Base-by-base conservation (phyloP, 1,139 yeast genomes). In the Spencermartinsiella ligniputridi region DNA sequence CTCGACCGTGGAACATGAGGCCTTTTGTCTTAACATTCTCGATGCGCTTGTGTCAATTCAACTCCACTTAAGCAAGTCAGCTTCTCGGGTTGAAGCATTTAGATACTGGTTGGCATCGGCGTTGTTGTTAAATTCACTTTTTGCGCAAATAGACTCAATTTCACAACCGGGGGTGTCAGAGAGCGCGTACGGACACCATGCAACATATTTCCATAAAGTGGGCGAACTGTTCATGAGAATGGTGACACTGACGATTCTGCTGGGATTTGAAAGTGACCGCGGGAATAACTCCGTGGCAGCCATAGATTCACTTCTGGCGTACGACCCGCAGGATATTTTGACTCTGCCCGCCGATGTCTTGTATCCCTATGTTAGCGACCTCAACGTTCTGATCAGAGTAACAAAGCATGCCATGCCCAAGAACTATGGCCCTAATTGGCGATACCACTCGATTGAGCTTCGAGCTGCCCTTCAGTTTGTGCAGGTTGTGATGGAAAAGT, bases 101-200 rank as follows among this genome's bases (percentile, higher is more conserved):
- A 36, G 39, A 18, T 36, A 21, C 29, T 36, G 24, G 32, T 8
- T 36, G n/a, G 39, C 22, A 11, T 22, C 39, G 3, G 32, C 32
- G 9, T 3, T 21, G 2, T 3, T 15, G 15, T 22, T 22, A 12
- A 36, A 36, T 3, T 13, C 19, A 13, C 19, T 36, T 2, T 36
- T 36, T 18, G 9, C 21, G 4, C 4, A 36, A 18, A 36, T 36
- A 18, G n/a, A 22, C 30, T 12, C 25, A 36, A 15, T 36, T 4
- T 22, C 39, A 5, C 16, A 22, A 36, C 21, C 25, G 11, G 30
- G 9, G 3, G 32, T 22, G 8, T 12, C 39, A 15, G 39, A 36
- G 20, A 18, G 16, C 19, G 30, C 5, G 9, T 36, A 22, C 22
- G 39, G 32, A 4, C 15, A 22, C 18, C 9, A 17, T 4, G 39